Evolutionary conservation across 805 yeast genomes (phyloP), one percentile per base, ranked within the genome.

Genomic region (Saturnispora halmiae): DNA sequence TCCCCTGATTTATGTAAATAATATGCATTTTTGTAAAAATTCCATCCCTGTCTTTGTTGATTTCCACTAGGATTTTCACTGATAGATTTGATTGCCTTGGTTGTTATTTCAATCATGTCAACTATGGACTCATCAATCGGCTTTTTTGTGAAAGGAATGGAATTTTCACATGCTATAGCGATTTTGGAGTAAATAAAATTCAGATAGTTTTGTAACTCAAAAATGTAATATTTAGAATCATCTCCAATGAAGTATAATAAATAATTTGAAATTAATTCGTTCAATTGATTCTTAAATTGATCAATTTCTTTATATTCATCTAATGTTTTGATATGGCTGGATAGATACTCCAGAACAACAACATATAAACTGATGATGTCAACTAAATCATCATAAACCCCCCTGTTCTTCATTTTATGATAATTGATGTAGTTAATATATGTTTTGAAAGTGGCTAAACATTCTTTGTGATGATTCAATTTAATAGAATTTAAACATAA

Each of bases 11-110:
- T 65, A 1, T 79, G 67, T 30, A 75, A 57, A 4, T 64, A 59
- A 36, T 67, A 64, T 1, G 79, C 72, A 52, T 74, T 77, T 41
- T 68, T 66, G 52, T 63, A 70, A 30, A 53, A 39, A 59, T 56
- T 49, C 47, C 55, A 11, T 46, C 56, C 41, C 22, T 41, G n/a
- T n/a, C 25, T 24, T 4, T 14, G 6, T 9, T 40, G 11, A 13
- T 26, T 21, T 8, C 31, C 24, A 14, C 34, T 28, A 54, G 40
- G 42, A 8, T 24, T 28, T 13, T 31, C 20, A 30, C 33, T 16
- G 9, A 42, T 18, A 11, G 36, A 35, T 18, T 45, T 47, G 50
- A 37, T 51, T 38, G 25, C 47, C 26, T 42, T 51, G 38, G 22
- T 44, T 31, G 38, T 27, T 11, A 31, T 19, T 13, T 18, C 13